Percentiles rank a stretch among this genome's conserved stretches.
Evolutionary conservation across 1,284 basidiomycete genomes (phyloP).

Genomic region (Apiotrichum laibachii): DNA sequence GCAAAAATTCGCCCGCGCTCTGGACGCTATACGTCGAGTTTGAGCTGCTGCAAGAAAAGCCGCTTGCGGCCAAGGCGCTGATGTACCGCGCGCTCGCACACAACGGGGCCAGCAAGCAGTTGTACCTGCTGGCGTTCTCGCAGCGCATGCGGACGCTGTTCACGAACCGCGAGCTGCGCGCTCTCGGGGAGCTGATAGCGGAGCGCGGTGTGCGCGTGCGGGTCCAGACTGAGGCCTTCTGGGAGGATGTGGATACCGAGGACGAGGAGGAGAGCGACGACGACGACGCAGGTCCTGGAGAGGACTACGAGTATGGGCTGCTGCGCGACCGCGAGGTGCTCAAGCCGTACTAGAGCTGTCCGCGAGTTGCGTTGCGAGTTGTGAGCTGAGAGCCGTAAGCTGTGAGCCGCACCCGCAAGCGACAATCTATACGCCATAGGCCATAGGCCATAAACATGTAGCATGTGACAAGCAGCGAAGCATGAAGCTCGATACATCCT

Average conservation of each 20-base stretch:
- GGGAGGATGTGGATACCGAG: slow-evolving; percentile 34
- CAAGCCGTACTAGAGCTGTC: slow-evolving; percentile 37
- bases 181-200: slow-evolving; percentile 71
- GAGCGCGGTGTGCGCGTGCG: slow-evolving; percentile 76
- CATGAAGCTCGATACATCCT: too few relatives aligned
- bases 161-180: slow-evolving; percentile 63
- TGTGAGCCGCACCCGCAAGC: too few relatives aligned
- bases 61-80: slow-evolving; percentile 68
- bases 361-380: too few relatives aligned
- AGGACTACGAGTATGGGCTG: slow-evolving; percentile 41
- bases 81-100: slow-evolving; percentile 77
- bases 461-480: too few relatives aligned
- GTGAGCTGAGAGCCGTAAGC: too few relatives aligned
- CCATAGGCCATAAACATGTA: too few relatives aligned
- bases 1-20: slow-evolving; percentile 48
- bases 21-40: slow-evolving; percentile 82
- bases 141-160: slow-evolving; percentile 65
- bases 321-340: slow-evolving; percentile 36
- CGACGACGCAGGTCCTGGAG: slow-evolving; percentile 45
- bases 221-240: slow-evolving; percentile 63
- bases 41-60: slow-evolving; percentile 65
- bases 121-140: slow-evolving; percentile 83
- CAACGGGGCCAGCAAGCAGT: slow-evolving; percentile 55
- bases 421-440: too few relatives aligned
- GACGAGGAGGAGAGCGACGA: slow-evolving; percentile 44